Conservation (phyloP, 148 eudicot genomes). For the Gaultheria prostrata region DNA sequence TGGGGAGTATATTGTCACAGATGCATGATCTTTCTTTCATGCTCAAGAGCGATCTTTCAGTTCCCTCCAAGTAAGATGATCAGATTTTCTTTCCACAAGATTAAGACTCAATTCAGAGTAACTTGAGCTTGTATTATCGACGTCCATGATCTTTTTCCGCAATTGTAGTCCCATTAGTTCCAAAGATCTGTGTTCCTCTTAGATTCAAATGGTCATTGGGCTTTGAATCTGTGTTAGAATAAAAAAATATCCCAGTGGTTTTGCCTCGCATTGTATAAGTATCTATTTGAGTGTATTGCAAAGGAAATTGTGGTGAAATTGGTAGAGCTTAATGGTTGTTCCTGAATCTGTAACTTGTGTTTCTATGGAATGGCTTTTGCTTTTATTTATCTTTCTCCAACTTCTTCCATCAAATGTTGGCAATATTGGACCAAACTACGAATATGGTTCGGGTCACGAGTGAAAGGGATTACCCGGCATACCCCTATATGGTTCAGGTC, state of each 20-base stretch:
- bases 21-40: constrained; percentile 89
- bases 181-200: background rate
- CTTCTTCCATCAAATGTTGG: background rate
- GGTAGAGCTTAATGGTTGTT: background rate
- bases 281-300: background rate
- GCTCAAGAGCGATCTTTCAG: constrained; percentile 64
- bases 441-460: too few relatives aligned
- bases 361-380: background rate
- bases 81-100: constrained; percentile 14
- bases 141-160: background rate
- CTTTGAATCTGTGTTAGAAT: background rate
- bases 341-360: background rate
- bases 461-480: too few relatives aligned
- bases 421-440: background rate
- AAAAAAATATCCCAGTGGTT: background rate
- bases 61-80: constrained; percentile 39
- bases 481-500: too few relatives aligned
- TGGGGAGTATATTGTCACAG: constrained; percentile 58
- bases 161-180: background rate
- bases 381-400: background rate
- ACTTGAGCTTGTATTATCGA: constrained; percentile 4
- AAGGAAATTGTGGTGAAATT: background rate
- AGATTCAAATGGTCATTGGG: background rate
- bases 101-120: background rate
- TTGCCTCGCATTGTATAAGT: background rate